A percentile compares a stretch with the other conserved stretches of the same genome.
phyloP scores from a whole-genome alignment of 2,329 filamentous ascomycete genomes.

The Dothistroma pini region DNA sequence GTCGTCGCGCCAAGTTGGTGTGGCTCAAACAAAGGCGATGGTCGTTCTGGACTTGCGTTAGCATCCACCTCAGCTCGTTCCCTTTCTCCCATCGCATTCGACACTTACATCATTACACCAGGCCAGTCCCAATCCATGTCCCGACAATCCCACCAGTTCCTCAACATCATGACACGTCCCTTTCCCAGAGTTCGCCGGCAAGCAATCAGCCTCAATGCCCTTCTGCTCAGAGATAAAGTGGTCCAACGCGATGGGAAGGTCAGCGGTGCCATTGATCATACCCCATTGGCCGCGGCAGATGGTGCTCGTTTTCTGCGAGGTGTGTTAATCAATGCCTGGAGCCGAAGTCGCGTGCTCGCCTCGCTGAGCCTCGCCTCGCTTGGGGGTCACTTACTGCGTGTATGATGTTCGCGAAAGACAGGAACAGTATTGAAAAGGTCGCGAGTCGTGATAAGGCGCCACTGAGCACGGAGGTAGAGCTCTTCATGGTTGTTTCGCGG shows the following conservation, averaged over 20 bases:
- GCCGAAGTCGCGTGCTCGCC: too few relatives aligned
- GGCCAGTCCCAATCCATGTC: background rate
- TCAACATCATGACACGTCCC: background rate
- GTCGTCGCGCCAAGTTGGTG: constrained; percentile 1
- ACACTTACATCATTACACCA: constrained; percentile 2
- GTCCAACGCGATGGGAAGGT: background rate
- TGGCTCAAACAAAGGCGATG: background rate
- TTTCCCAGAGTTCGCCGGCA: background rate
- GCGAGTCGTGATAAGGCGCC: background rate
- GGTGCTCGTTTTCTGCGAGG: background rate
- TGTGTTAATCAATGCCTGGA: background rate
- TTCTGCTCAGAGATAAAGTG: background rate
- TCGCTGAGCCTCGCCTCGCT: too few relatives aligned
- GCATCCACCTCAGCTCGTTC: too few relatives aligned
- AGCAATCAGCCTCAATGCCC: background rate
- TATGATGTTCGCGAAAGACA: background rate
- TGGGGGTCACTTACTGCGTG: background rate
- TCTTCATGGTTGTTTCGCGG: background rate
- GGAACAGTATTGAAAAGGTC: background rate
- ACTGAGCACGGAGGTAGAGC: background rate
- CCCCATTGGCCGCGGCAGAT: constrained; percentile 2
- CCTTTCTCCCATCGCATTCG: too few relatives aligned
- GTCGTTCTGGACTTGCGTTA: background rate
- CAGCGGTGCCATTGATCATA: background rate
- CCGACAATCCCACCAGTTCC: background rate